Evolutionary conservation across 208 protist genomes (phyloP).

Genomic region (Porcisia deanei): DNA sequence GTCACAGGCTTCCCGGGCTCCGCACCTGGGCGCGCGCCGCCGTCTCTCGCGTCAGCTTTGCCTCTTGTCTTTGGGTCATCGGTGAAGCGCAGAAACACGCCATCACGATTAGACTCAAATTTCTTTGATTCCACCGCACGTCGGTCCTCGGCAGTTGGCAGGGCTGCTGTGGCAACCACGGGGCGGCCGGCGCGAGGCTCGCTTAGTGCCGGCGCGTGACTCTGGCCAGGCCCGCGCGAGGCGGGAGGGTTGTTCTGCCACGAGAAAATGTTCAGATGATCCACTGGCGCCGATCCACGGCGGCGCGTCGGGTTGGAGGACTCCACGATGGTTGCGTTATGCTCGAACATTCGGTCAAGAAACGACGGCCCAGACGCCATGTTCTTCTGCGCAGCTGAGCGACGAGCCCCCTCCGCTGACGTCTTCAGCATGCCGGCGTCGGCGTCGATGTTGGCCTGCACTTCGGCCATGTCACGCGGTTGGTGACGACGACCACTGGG

Average conservation of each 20-base stretch:
- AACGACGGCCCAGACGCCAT: constrained; percentile 48
- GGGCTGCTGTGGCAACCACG: neutral
- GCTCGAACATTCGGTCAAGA: constrained; percentile 56
- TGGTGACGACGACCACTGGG: constrained; percentile 58
- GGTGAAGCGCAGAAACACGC: constrained; percentile 78
- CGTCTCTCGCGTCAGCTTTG: neutral
- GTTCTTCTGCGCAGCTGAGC: constrained; percentile 33
- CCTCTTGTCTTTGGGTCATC: constrained; percentile 21
- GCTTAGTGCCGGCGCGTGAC: neutral
- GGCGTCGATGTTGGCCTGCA: constrained; percentile 19
- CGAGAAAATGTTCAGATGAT: constrained; percentile 75
- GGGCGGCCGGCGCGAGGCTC: constrained; percentile 14
- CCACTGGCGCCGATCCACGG: constrained; percentile 23
- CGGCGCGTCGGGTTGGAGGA: constrained; percentile 14
- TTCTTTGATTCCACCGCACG: constrained; percentile 43
- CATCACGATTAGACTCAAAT: constrained; percentile 51
- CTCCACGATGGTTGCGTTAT: constrained; percentile 13
- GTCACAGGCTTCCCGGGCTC: neutral
- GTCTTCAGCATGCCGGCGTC: neutral
- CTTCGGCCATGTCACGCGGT: constrained; percentile 50
- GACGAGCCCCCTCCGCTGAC: constrained; percentile 7
- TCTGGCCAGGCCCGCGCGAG: neutral
- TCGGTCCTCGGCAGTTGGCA: constrained; percentile 23
- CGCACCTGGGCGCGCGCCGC: neutral
- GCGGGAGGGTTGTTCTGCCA: constrained; percentile 43